Percentiles rank a stretch among this genome's conserved stretches.
Evolutionary conservation across 2,329 filamentous ascomycete genomes (phyloP).

Genomic region (Cordyceps cateniannulata): DNA sequence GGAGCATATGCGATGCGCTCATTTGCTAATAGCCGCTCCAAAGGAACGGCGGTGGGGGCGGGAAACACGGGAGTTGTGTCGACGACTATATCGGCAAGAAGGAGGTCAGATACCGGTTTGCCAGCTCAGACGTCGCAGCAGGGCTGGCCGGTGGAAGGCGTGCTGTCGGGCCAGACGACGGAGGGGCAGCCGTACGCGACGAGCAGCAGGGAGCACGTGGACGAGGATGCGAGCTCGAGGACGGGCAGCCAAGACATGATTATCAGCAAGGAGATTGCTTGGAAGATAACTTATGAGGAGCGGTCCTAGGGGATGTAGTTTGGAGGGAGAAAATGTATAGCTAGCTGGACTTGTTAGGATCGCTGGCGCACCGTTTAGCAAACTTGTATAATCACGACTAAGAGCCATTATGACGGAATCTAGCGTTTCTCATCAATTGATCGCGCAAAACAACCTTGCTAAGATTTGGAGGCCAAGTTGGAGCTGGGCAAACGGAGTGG

Average conservation of each 20-base stretch:
- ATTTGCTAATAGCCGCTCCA: conserved; percentile 9
- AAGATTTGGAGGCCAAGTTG: not conserved
- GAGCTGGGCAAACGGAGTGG: not conserved
- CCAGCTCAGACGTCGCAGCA: not conserved
- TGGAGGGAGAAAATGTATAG: not conserved
- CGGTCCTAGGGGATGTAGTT: not conserved
- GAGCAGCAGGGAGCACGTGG: not conserved
- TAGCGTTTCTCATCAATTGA: not conserved
- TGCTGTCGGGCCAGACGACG: not conserved
- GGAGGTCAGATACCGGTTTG: not conserved
- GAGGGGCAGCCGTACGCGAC: not conserved
- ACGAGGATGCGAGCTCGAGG: conserved; percentile 11
- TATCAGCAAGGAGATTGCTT: conserved; percentile 16
- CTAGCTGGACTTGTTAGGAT: not conserved
- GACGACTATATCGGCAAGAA: not conserved
- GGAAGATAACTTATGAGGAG: conserved; percentile 14
- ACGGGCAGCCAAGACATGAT: conserved; percentile 17
- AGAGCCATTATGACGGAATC: not conserved
- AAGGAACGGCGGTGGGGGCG: not conserved
- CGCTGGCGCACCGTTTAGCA: not conserved
- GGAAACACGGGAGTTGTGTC: not conserved
- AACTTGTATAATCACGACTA: not conserved
- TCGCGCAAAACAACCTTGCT: not conserved
- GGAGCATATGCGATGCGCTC: conserved; percentile 11
- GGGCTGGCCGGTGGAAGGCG: not conserved